Evolutionary conservation across 108 stramenopile species (phyloP).

Genomic region (Cyclostephanos invisitatus): DNA sequence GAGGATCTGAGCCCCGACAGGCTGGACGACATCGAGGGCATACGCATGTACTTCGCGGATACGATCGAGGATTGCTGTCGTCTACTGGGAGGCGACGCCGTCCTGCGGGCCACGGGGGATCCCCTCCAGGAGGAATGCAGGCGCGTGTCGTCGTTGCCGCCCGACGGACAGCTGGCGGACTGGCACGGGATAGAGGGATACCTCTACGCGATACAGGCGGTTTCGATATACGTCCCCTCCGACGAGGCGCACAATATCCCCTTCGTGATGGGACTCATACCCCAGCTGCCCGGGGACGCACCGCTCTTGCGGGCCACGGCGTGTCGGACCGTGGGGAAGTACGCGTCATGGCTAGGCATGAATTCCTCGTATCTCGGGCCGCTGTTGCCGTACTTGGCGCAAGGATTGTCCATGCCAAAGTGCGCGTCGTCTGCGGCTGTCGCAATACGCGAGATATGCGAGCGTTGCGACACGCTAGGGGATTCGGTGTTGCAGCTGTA

Average conservation of each 20-base stretch:
- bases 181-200: slow-evolving; percentile 90
- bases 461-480: slow-evolving; percentile 67
- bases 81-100: slow-evolving; percentile 69
- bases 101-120: slow-evolving; percentile 61
- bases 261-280: slow-evolving; percentile 72
- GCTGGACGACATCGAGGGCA: slow-evolving; percentile 76
- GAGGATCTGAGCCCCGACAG: slow-evolving; percentile 66
- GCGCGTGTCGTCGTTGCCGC: slow-evolving; percentile 36
- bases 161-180: slow-evolving; percentile 30
- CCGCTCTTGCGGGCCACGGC: slow-evolving; percentile 73
- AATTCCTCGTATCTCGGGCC: slow-evolving; percentile 77
- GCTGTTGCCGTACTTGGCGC: slow-evolving; percentile 80
- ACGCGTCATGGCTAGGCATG: slow-evolving; percentile 77
- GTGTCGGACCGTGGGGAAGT: slow-evolving; percentile 82
- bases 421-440: slow-evolving; percentile 81
- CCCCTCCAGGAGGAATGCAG: slow-evolving; percentile 58
- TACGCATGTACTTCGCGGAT: slow-evolving; percentile 79
- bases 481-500: slow-evolving; percentile 85
- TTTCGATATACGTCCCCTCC: slow-evolving; percentile 74
- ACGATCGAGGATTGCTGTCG: slow-evolving; percentile 90
- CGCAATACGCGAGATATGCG: slow-evolving; percentile 87
- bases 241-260: slow-evolving; percentile 78
- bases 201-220: slow-evolving; percentile 67
- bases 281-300: slow-evolving; percentile 66
- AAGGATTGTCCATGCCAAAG: slow-evolving; percentile 70